Evolutionary conservation across 1,139 yeast genomes (phyloP).

Genomic region (Suhomyces bribrorum): DNA sequence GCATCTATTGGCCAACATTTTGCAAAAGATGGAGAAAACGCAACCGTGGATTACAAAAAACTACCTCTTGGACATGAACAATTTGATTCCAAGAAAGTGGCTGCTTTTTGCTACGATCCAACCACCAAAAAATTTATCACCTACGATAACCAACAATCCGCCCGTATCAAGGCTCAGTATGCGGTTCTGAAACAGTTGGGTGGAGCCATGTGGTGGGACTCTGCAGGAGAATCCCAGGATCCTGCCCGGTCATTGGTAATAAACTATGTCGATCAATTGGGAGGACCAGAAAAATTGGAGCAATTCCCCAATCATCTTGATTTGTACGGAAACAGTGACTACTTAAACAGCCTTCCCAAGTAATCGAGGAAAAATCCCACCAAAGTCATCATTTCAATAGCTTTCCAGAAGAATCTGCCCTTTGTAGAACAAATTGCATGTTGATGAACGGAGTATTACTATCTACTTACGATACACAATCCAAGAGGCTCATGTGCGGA

Average conservation of each 20-base stretch:
- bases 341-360: slow-evolving; percentile 12
- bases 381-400: background rate
- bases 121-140: slow-evolving; percentile 46
- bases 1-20: slow-evolving; percentile 45
- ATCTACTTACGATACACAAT: too few relatives aligned
- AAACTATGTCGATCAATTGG: slow-evolving; percentile 44
- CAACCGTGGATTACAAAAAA: slow-evolving; percentile 55
- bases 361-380: background rate
- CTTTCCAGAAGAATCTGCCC: too few relatives aligned
- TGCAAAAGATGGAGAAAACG: slow-evolving; percentile 42
- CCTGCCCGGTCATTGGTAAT: slow-evolving; percentile 38
- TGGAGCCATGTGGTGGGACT: slow-evolving; percentile 97
- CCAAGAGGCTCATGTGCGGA: too few relatives aligned
- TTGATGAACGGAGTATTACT: too few relatives aligned
- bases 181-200: slow-evolving; percentile 52
- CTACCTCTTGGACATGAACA: slow-evolving; percentile 51
- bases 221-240: slow-evolving; percentile 61
- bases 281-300: slow-evolving; percentile 27
- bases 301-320: slow-evolving; percentile 17
- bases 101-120: slow-evolving; percentile 58
- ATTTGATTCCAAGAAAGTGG: slow-evolving; percentile 54
- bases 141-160: slow-evolving; percentile 66
- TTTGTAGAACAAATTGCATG: too few relatives aligned
- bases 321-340: slow-evolving; percentile 21
- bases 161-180: slow-evolving; percentile 60